Base-by-base conservation (phyloP, 129 eudicot species). In the Escallonia rubra region DNA sequence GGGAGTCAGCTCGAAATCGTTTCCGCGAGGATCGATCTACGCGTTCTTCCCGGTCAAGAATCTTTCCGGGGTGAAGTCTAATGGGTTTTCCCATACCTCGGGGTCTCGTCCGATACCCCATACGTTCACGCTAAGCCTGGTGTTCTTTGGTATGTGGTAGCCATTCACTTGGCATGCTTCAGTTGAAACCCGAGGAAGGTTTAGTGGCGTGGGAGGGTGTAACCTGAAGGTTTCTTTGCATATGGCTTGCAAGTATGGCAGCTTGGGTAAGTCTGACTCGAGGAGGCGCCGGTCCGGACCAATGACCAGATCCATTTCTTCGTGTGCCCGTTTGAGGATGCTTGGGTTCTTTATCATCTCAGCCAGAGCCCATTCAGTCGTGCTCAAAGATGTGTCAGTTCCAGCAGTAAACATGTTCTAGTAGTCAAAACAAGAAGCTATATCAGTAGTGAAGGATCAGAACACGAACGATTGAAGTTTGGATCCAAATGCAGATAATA, bases 91-190 rank as follows among this genome's bases (percentile, higher is more conserved):
- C 91, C 91, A 85, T 5, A 82, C 58, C 15, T 74, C 39, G 16
- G 87, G 85, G 64, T 85, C 91, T 50, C 87, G 43, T 5, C 82
- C 87, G 3, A 85, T 73, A 0, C 85, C 87, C 87, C 87, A 82
- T 11, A 66, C 83, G 41, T 85, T 85, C 9, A 85, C 7, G 9
- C 82, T 79, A 50, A 85, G 74, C 2, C 87, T 85, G 42, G 87
- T 61, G 74, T 78, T 75, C 59, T 82, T 77, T 23, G 86, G 86
- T 23, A 77, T 39, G 10, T 64, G 57, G 73, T 69, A 78, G 1
- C 80, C 86, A 0, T 59, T 72, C 13, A 81, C 82, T 3, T 9
- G 46, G 68, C 86, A 81, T 8, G 77, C 49, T 51, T 73, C 64
- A 34, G n/a, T 61, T 14, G 86, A 73, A 45, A 64, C 55, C 58